Evolutionary conservation across 495 filamentous ascomycete species (phyloP).

Genomic region (Tuber calosporum): DNA sequence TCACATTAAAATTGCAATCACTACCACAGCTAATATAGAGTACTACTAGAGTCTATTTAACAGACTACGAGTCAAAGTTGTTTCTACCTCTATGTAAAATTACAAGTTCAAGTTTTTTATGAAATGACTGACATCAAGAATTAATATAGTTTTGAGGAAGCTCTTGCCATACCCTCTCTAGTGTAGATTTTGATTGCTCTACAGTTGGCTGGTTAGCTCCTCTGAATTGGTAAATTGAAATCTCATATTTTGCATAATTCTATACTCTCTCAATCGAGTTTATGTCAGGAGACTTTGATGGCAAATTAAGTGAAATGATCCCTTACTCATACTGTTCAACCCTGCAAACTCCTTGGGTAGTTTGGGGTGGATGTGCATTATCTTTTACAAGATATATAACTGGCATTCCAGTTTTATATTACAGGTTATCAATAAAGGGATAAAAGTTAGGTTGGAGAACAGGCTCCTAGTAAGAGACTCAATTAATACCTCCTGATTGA

Average conservation of each 20-base stretch:
- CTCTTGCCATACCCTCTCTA: not conserved
- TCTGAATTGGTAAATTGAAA: not conserved
- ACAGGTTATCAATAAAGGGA: not conserved
- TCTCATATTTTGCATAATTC: constrained; percentile 9
- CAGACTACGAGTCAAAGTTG: constrained; percentile 6
- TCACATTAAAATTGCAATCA: no score
- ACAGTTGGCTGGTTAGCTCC: not conserved
- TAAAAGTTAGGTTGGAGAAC: not conserved
- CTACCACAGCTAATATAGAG: no score
- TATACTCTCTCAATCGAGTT: not conserved
- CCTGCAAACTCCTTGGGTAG: not conserved
- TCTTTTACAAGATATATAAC: constrained; percentile 1
- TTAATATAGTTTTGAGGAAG: not conserved
- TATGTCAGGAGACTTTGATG: not conserved
- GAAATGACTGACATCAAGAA: not conserved
- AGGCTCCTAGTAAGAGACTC: not conserved
- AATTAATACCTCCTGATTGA: not conserved
- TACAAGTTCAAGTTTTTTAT: not conserved
- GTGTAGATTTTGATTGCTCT: not conserved
- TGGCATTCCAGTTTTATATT: not conserved
- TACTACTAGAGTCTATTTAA: no score
- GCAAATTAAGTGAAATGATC: constrained; percentile 2
- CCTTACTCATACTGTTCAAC: not conserved
- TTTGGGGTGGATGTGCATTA: not conserved
- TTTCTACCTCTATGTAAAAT: constrained; percentile 4